phyloP scores from a whole-genome alignment of 2,329 filamentous ascomycete genomes.

The Colletotrichum falcatum region DNA sequence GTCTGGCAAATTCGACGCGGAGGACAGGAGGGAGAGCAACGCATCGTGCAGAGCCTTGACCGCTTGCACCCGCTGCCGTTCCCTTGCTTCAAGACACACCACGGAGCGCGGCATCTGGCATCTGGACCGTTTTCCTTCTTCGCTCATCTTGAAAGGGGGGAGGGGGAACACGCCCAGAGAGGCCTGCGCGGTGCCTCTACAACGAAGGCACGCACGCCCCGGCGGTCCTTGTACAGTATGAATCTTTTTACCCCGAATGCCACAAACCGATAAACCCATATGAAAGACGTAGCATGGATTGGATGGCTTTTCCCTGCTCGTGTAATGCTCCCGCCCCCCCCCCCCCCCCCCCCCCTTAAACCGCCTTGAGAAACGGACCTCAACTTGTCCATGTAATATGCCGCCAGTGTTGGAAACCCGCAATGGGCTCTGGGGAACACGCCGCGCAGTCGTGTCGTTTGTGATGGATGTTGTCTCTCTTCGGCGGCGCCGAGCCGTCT shows the following conservation, averaged over 20 bases:
- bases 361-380: no score
- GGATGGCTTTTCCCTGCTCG: no score
- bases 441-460: background rate
- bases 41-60: background rate
- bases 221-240: slow-evolving; percentile 21
- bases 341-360: no score
- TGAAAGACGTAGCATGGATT: background rate
- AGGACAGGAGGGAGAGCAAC: background rate
- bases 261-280: slow-evolving; percentile 1
- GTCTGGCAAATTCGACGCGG: slow-evolving; percentile 10
- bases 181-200: background rate
- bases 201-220: background rate
- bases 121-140: slow-evolving; percentile 4
- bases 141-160: background rate
- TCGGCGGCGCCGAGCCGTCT: background rate
- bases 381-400: no score
- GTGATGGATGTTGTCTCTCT: background rate
- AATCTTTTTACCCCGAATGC: slow-evolving; percentile 1
- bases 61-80: background rate
- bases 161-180: background rate
- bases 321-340: no score
- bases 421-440: background rate
- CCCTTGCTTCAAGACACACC: slow-evolving; percentile 1
- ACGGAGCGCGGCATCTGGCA: background rate
- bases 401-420: background rate